Evolutionary conservation across 805 yeast species (phyloP), one percentile per base, ranked within the genome.

Genomic region (Lachancea mirantina): DNA sequence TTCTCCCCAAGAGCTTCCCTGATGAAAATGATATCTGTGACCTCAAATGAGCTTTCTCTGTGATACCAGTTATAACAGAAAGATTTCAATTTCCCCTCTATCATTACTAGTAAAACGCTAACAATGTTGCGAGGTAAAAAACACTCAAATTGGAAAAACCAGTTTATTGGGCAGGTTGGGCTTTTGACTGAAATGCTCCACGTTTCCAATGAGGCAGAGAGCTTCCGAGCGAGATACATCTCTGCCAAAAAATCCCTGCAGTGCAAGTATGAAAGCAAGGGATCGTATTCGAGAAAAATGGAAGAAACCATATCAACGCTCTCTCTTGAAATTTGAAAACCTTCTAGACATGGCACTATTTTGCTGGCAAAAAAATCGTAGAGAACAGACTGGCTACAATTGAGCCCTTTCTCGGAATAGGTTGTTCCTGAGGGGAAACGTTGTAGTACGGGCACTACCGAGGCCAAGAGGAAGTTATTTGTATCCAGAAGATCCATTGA

Each of bases 141-240:
- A 11, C 35, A 38, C 9, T 35, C 21, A 19, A 46, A 40, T 28
- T 50, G 54, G 18, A 42, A 38, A 19, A 39, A 30, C 49, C 49
- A 39, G 40, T 47, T 0, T 22, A 40, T 33, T 4, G 49, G 47
- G 15, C 34, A 25, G 7, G 26, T 10, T n/a, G 11, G 3, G 6
- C 11, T 9, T 5, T 27, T 24, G 15, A 15, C 24, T 15, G 22
- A 8, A 21, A 40, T 21, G 6, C 52, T 41, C 76, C 76, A 70
- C 1, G 42, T 39, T 3, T 48, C 37, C 5, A 73, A 49, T 0
- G 55, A 59, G 2, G 39, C 14, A 0, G 44, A 23, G 4, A 76
- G 46, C 20, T 56, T 61, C 0, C 74, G 73, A 0, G 55, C 32
- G 2, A 76, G 46, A 4, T 52, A 48, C 3, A 45, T 47, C 5